phyloP scores from a whole-genome alignment of 2,329 filamentous ascomycete genomes.

The Clonostachys rhizophaga region DNA sequence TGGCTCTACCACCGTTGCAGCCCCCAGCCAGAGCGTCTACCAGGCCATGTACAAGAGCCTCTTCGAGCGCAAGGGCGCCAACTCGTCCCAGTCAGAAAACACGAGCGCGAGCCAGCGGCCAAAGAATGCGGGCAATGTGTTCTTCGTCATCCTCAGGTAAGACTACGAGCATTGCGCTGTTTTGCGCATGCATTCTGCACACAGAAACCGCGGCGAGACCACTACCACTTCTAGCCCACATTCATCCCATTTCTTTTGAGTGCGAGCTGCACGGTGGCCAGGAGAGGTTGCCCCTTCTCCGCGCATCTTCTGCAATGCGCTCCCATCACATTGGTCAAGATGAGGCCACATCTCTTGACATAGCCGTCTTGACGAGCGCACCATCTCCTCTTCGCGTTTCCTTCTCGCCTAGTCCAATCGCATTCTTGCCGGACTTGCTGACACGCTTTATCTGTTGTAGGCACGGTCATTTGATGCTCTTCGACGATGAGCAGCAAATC shows the following conservation, averaged over 20 bases:
- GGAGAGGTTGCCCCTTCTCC: no score
- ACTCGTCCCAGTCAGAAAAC: slow-evolving; percentile 26
- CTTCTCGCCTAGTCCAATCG: no score
- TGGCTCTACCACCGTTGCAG: slow-evolving; percentile 67
- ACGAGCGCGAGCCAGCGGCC: slow-evolving; percentile 46
- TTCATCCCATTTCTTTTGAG: no score
- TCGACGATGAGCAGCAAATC: slow-evolving; percentile 90
- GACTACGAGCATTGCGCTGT: slow-evolving; percentile 10
- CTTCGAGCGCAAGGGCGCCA: slow-evolving; percentile 70
- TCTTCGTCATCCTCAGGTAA: slow-evolving; percentile 86
- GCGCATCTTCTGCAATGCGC: no score
- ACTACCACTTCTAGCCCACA: no score
- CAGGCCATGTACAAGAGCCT: slow-evolving; percentile 97
- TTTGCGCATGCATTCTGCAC: not conserved
- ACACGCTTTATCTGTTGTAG: slow-evolving; percentile 34
- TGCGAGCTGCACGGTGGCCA: no score
- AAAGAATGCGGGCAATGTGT: slow-evolving; percentile 76
- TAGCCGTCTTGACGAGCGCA: not conserved
- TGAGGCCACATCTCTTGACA: not conserved
- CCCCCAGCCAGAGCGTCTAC: slow-evolving; percentile 89
- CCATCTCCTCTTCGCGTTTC: not conserved
- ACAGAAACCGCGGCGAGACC: no score
- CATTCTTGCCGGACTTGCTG: not conserved
- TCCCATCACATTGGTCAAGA: no score
- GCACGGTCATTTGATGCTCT: slow-evolving; percentile 94